These are phyloP conservation scores for Trichophyton verrucosum DNA, from an alignment of 2,329 filamentous ascomycete species.

Conservation along the genomic window DNA sequence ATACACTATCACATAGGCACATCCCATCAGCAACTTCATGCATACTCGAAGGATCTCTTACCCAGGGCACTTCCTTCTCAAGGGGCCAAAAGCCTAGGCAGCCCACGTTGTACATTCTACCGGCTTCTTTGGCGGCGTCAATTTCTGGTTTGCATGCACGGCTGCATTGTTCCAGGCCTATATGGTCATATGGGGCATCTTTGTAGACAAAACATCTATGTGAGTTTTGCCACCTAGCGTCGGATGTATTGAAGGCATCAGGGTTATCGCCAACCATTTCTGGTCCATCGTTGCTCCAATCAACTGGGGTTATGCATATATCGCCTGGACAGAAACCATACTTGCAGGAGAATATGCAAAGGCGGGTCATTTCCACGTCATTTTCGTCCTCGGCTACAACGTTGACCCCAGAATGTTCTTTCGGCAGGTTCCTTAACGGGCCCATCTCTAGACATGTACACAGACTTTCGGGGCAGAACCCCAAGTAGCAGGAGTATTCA, in stretches of 20 bases:
- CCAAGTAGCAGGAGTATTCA: no score
- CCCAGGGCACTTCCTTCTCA: conserved; percentile 3
- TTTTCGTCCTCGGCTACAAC: no score
- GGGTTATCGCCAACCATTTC: not conserved
- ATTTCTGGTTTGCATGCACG: conserved; percentile 5
- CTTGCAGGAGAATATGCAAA: no score
- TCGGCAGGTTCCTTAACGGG: no score
- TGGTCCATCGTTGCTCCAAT: not conserved
- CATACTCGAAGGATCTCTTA: not conserved
- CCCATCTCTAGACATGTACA: no score
- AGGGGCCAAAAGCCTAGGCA: conserved; percentile 3
- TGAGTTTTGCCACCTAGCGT: conserved; percentile 2
- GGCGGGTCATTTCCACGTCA: no score
- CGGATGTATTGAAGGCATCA: not conserved
- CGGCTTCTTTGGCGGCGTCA: conserved; percentile 5
- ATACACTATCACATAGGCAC: not conserved
- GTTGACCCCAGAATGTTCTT: no score
- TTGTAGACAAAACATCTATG: conserved; percentile 1
- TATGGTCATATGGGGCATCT: not conserved
- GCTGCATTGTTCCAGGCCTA: not conserved
- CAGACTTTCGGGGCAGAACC: no score
- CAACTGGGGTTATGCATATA: not conserved
- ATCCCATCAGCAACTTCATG: not conserved
- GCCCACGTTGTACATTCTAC: conserved; percentile 5
- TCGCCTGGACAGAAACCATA: not conserved